These are phyloP conservation scores for Torrubiella hemipterigena DNA, from an alignment of 2,329 filamentous ascomycete species.

Conservation along the genomic window DNA sequence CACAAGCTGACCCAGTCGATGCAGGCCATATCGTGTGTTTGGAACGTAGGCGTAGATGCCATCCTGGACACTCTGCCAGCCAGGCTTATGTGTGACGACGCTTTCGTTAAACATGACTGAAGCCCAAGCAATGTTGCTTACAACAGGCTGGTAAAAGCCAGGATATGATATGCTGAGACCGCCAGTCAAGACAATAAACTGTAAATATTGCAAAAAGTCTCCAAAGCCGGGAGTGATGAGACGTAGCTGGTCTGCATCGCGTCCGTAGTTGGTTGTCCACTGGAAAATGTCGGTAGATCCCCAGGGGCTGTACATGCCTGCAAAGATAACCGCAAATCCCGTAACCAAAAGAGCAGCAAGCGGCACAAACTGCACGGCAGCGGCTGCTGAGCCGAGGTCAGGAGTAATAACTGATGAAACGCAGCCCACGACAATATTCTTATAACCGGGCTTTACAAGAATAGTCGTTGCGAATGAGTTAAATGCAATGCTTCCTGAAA, in stretches of 20 bases:
- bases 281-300: slow-evolving; percentile 81
- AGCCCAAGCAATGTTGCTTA: slow-evolving; percentile 83
- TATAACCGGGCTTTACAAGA: slow-evolving; percentile 61
- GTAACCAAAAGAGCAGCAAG: slow-evolving; percentile 68
- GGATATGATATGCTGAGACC: slow-evolving; percentile 79
- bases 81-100: slow-evolving; percentile 58
- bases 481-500: slow-evolving; percentile 77
- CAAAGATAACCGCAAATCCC: slow-evolving; percentile 69
- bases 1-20: slow-evolving; percentile 66
- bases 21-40: slow-evolving; percentile 55
- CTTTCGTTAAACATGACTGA: slow-evolving; percentile 86
- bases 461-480: slow-evolving; percentile 67
- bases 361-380: slow-evolving; percentile 63
- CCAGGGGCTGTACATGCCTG: slow-evolving; percentile 87
- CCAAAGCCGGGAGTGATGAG: slow-evolving; percentile 93
- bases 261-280: slow-evolving; percentile 96
- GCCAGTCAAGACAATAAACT: slow-evolving; percentile 84
- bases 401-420: slow-evolving; percentile 76
- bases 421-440: slow-evolving; percentile 59
- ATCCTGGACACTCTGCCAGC: slow-evolving; percentile 59
- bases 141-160: slow-evolving; percentile 84
- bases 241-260: slow-evolving; percentile 81
- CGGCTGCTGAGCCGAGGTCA: slow-evolving; percentile 59
- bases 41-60: slow-evolving; percentile 77
- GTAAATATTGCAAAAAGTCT: slow-evolving; percentile 93